These are phyloP conservation scores for Penicillium freii DNA, from an alignment of 2,329 filamentous ascomycete genomes.

Conservation along the genomic window DNA sequence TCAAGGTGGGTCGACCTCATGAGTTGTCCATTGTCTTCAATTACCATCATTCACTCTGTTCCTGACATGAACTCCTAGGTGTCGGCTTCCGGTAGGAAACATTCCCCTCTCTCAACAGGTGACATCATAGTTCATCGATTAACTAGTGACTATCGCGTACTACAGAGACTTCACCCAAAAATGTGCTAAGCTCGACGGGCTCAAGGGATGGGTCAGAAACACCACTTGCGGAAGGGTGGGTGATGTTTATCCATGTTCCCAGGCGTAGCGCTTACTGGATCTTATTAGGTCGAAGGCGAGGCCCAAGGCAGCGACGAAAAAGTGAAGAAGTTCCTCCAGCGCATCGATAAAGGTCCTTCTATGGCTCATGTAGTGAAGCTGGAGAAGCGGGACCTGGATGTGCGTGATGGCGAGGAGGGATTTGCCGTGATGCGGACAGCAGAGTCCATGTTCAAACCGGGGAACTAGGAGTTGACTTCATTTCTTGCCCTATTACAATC, in stretches of 20 bases:
- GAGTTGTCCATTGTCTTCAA: neutral
- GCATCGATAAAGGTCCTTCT: slow-evolving; percentile 71
- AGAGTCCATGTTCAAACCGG: slow-evolving; percentile 27
- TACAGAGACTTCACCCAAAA: slow-evolving; percentile 45
- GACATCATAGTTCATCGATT: slow-evolving; percentile 19
- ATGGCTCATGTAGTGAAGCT: slow-evolving; percentile 71
- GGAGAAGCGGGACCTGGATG: slow-evolving; percentile 64
- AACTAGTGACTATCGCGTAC: neutral
- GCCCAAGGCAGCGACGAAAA: slow-evolving; percentile 70
- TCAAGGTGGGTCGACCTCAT: slow-evolving; percentile 55
- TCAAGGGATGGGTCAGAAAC: slow-evolving; percentile 53
- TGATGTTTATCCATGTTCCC: slow-evolving; percentile 1
- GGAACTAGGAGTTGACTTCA: neutral
- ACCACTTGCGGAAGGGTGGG: slow-evolving; percentile 46
- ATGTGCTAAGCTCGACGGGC: slow-evolving; percentile 41
- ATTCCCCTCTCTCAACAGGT: slow-evolving; percentile 1
- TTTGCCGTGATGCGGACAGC: slow-evolving; percentile 55
- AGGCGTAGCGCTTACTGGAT: neutral
- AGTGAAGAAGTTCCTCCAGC: slow-evolving; percentile 68
- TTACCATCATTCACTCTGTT: neutral
- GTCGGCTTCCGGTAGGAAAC: slow-evolving; percentile 35
- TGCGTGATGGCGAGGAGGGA: slow-evolving; percentile 64
- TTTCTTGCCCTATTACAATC: neutral
- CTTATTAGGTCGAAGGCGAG: slow-evolving; percentile 76
- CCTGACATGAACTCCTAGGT: slow-evolving; percentile 22